A percentile compares a stretch with the other conserved stretches of the same genome.
phyloP scores from a whole-genome alignment of 2,329 filamentous ascomycete genomes.

The Lasiodiplodia gonubiensis region DNA sequence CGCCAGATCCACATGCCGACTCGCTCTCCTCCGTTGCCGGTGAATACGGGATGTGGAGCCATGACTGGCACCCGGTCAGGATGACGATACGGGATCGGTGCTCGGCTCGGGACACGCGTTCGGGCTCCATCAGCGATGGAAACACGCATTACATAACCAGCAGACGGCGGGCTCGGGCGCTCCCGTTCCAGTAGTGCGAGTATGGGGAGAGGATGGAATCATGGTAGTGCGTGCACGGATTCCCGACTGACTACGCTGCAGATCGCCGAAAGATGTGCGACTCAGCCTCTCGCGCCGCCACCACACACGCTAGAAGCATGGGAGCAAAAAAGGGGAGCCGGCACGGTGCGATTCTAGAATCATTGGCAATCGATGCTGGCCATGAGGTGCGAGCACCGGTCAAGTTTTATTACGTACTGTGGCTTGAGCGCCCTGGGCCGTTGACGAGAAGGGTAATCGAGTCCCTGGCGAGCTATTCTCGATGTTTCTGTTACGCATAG shows the following conservation, averaged over 20 bases:
- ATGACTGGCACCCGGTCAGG: not conserved
- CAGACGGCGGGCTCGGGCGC: not conserved
- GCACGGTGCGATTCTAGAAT: not conserved
- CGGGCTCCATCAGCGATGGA: not conserved
- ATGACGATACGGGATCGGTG: not conserved
- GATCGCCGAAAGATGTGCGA: conserved; percentile 2
- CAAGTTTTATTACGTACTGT: conserved; percentile 17
- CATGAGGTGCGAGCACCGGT: conserved; percentile 1
- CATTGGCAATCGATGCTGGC: not conserved
- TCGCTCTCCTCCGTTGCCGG: not conserved
- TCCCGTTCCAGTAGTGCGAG: conserved; percentile 1
- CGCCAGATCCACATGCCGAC: not conserved
- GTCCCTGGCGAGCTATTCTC: conserved; percentile 1
- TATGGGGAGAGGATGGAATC: conserved; percentile 21
- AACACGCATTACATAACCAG: not conserved
- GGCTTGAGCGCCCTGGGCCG: conserved; percentile 14
- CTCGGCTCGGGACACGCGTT: not conserved
- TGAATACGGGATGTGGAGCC: not conserved
- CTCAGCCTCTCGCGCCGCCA: not conserved
- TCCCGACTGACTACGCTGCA: conserved; percentile 9
- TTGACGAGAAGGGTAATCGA: conserved; percentile 5
- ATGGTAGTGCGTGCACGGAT: conserved; percentile 11
- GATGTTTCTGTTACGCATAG: conserved; percentile 22
- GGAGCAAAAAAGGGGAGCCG: not conserved
- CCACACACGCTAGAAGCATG: not conserved